Base-by-base conservation (phyloP, 1,139 yeast species). In the Hyphopichia fennica region DNA sequence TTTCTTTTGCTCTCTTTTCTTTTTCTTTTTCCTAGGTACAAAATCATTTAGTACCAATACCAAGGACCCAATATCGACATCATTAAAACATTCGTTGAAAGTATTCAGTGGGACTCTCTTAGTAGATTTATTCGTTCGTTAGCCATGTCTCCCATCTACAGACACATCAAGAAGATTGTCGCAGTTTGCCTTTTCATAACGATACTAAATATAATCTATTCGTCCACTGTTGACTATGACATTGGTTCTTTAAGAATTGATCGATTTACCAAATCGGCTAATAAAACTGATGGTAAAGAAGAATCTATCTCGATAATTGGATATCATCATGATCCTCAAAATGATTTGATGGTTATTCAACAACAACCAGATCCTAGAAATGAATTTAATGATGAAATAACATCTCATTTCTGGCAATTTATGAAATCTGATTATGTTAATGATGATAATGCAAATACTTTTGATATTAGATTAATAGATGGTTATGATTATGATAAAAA, bases 401-500 rank as follows among this genome's bases (percentile, higher is more conserved):
- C 48, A 15, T 43, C 42, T 27, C 56, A 51, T 31, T 49, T 48
- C 27, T 53, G 56, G 57, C 41, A 41, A 22, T 39, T 47, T 23
- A 36, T 45, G 23, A 32, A 43, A 23, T 42, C 50, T 7, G 51
- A 57, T 37, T 45, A 47, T 38, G 38, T 39, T 15, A 37, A 32
- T 17, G 34, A 45, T n/a, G 33, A 45, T 14, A 40, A 42, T 41
- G 50, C 50, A 31, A 42, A 49, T 14, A 50, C 48, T 16, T 45
- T 50, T 29, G 49, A 49, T 31, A 34, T 47, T 34, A 38, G 42
- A 34, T 28, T 46, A 15, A 48, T 60, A 29, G 51, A 57, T 28
- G 62, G 61, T 2, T 59, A 58, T 41, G 54, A 60, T 39, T 60
- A 62, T 44, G 40, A 49, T 5, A 43, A 39, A 15, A 15, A 35